Evolutionary conservation across 2,329 filamentous ascomycete species (phyloP).

Genomic region (Botrytis aclada): DNA sequence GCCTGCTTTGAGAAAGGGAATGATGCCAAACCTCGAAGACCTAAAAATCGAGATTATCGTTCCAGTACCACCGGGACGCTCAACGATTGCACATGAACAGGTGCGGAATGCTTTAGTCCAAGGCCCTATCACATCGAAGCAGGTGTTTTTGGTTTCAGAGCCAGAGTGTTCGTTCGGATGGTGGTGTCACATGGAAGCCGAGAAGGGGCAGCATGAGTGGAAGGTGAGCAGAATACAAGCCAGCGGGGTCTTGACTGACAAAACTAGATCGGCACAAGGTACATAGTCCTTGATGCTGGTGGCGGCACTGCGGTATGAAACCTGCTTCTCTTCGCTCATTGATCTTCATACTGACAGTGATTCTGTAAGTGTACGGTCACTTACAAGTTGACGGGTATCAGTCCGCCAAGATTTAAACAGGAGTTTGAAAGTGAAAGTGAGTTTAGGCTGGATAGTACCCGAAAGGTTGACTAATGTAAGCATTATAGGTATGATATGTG

Average conservation of each 20-base stretch:
- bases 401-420: slow-evolving; percentile 4
- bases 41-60: not conserved
- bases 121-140: not conserved
- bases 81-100: not conserved
- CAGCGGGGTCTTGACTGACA: not conserved
- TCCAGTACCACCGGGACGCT: not conserved
- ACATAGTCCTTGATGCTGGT: not conserved
- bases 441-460: not conserved
- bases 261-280: not conserved
- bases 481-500: slow-evolving; percentile 9
- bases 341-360: not conserved
- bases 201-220: not conserved
- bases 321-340: not conserved
- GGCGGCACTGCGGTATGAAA: not conserved
- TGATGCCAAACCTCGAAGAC: not conserved
- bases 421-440: slow-evolving; percentile 9
- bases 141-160: not conserved
- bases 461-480: not conserved
- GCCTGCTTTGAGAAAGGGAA: not conserved
- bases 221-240: not conserved
- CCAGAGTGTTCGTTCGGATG: not conserved
- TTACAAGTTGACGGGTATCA: not conserved
- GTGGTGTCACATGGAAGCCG: not conserved
- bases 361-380: slow-evolving; percentile 1
- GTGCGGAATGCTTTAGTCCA: not conserved